These are phyloP conservation scores for Saposhnikovia divaricata DNA, from an alignment of 129 eudicot genomes.

Conservation along the genomic window DNA sequence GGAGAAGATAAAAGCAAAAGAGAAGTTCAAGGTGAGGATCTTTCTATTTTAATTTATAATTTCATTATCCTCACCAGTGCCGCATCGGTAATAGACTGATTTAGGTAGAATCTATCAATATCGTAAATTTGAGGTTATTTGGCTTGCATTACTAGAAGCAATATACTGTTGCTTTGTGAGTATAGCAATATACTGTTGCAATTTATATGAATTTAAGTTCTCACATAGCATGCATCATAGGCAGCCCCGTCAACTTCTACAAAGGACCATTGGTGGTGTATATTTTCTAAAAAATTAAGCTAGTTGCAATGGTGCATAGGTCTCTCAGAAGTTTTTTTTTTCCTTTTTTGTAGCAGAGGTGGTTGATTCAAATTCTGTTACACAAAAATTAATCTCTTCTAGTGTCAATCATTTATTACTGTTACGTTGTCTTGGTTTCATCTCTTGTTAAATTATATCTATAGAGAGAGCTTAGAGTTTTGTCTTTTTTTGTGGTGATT, in stretches of 20 bases:
- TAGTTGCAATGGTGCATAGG: not conserved
- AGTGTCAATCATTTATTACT: not conserved
- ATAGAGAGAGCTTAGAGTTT: not conserved
- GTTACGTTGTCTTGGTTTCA: not conserved
- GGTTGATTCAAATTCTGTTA: not conserved
- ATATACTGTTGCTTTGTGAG: not conserved
- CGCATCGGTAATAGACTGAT: not conserved
- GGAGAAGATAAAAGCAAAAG: constrained; percentile 69
- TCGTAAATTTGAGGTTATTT: not conserved
- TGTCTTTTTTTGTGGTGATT: not conserved
- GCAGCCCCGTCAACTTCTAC: not conserved
- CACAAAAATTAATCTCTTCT: not conserved
- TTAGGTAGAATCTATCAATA: not conserved
- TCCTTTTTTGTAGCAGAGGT: not conserved
- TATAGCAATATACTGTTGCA: not conserved
- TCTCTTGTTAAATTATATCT: not conserved
- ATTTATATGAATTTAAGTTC: not conserved
- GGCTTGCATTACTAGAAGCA: not conserved
- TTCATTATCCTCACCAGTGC: not conserved
- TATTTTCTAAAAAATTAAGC: not conserved
- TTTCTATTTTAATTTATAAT: not conserved
- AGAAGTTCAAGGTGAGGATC: constrained; percentile 43
- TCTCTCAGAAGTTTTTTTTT: not conserved
- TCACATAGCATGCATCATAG: not conserved
- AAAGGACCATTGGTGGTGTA: not conserved